A percentile compares a stretch with the other conserved stretches of the same genome.
These are phyloP conservation scores for Jasminum sambac DNA, from an alignment of 257 asterid genomes.

Conservation along the genomic window DNA sequence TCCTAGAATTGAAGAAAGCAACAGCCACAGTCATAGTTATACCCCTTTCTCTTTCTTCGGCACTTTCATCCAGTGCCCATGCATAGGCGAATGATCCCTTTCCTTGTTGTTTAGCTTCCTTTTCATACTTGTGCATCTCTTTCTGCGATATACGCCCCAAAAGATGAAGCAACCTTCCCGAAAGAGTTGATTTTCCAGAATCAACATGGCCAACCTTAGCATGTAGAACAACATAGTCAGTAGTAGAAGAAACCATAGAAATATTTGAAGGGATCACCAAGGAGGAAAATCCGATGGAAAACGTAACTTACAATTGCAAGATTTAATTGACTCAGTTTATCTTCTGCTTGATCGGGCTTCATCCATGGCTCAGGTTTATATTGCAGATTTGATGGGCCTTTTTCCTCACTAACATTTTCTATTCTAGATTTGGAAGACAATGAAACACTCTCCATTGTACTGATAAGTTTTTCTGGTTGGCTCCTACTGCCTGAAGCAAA, in stretches of 20 bases:
- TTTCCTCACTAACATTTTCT: conserved; percentile 37
- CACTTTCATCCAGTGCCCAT: conserved; percentile 99
- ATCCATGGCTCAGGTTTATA: conserved; percentile 75
- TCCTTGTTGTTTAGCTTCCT: conserved; percentile 95
- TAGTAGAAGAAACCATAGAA: conserved; percentile 14
- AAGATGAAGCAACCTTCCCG: conserved; percentile 91
- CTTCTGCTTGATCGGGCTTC: conserved; percentile 57
- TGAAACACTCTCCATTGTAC: conserved; percentile 37
- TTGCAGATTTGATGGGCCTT: conserved; percentile 40
- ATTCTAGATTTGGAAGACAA: conserved; percentile 51
- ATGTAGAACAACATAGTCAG: conserved; percentile 19
- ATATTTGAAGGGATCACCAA: conserved; percentile 5
- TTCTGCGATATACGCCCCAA: conserved; percentile 83
- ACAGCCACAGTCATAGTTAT: conserved; percentile 97
- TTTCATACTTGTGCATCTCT: conserved; percentile 80
- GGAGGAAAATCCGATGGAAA: conserved; percentile 4
- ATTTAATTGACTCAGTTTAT: conserved; percentile 70
- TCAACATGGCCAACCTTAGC: conserved; percentile 97
- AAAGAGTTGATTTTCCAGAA: conserved; percentile 97
- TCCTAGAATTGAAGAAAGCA: conserved; percentile 75
- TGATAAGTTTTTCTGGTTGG: conserved; percentile 32
- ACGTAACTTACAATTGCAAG: conserved; percentile 77
- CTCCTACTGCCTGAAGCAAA: conserved; percentile 42
- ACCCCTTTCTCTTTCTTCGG: conserved; percentile 98
- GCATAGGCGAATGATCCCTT: conserved; percentile 98